A percentile compares a stretch with the other conserved stretches of the same genome.
These are phyloP conservation scores for Peribolospora baueri DNA, from an alignment of 768 basidiomycete species.

Conservation along the genomic window DNA sequence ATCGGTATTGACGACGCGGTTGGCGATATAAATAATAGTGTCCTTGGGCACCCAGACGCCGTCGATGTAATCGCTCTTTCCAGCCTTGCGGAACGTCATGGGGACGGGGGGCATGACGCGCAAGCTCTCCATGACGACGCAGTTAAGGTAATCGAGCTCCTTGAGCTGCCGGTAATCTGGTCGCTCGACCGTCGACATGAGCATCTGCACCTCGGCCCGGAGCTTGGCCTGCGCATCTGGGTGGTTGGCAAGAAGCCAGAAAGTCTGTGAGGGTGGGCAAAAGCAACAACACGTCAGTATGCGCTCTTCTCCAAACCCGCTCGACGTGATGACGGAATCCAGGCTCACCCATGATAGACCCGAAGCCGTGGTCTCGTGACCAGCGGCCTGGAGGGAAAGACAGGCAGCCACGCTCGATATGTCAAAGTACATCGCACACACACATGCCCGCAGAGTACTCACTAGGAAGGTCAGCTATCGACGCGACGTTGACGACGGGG, in stretches of 20 bases:
- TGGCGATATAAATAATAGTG: constrained; percentile 24
- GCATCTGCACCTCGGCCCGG: constrained; percentile 29
- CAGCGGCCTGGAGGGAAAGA: too few species aligned
- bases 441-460: too few species aligned
- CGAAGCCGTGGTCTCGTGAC: too few species aligned
- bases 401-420: too few species aligned
- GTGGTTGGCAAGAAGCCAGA: constrained; percentile 30
- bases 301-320: too few species aligned
- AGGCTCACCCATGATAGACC: too few species aligned
- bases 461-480: too few species aligned
- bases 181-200: constrained; percentile 14
- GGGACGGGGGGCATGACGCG: constrained; percentile 12
- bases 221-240: constrained; percentile 28
- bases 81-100: constrained; percentile 9
- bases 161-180: constrained; percentile 10
- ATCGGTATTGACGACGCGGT: too few species aligned
- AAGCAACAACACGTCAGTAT: neutral
- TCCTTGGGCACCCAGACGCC: constrained; percentile 26
- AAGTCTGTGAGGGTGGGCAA: constrained; percentile 18
- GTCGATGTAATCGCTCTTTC: constrained; percentile 16
- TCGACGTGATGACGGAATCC: too few species aligned
- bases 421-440: too few species aligned
- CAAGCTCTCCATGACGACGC: constrained; percentile 12
- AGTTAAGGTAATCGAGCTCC: constrained; percentile 4
- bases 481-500: too few species aligned